phyloP scores from a whole-genome alignment of 73 alveolate genomes.

The Stentor coeruleus region DNA sequence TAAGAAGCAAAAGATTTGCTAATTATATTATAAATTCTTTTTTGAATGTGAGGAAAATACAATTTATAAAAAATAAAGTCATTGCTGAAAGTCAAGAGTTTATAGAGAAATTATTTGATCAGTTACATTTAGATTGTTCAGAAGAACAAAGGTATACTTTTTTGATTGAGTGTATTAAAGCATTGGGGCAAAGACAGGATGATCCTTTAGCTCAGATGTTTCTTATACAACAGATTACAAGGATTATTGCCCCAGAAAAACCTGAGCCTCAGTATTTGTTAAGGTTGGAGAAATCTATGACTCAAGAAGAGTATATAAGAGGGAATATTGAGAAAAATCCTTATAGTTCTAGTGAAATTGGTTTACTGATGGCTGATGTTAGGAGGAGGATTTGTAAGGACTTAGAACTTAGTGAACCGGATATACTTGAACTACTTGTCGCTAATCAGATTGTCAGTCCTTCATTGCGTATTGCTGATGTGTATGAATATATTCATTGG shows the following conservation, averaged over 20 bases:
- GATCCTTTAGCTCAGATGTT: slow-evolving; percentile 35
- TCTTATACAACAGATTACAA: slow-evolving; percentile 39
- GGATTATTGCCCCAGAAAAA: slow-evolving; percentile 38
- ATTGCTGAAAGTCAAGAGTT: slow-evolving; percentile 33
- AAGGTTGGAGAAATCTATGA: slow-evolving; percentile 33
- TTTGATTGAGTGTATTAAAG: slow-evolving; percentile 40
- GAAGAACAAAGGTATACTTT: slow-evolving; percentile 39
- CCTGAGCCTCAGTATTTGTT: slow-evolving; percentile 46
- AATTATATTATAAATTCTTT: slow-evolving; percentile 32
- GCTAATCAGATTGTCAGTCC: slow-evolving; percentile 38
- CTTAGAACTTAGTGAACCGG: slow-evolving; percentile 44
- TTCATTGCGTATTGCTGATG: slow-evolving; percentile 32
- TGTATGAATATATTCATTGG: slow-evolving; percentile 48
- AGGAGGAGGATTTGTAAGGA: slow-evolving; percentile 50
- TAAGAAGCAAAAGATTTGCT: background rate
- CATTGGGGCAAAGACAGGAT: slow-evolving; percentile 21
- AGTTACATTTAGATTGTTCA: slow-evolving; percentile 35
- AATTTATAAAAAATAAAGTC: slow-evolving; percentile 36
- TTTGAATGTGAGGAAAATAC: slow-evolving; percentile 42
- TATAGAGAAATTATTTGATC: slow-evolving; percentile 41
- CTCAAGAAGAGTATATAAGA: slow-evolving; percentile 49
- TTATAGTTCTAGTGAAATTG: slow-evolving; percentile 32
- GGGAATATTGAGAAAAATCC: slow-evolving; percentile 56
- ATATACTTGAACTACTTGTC: slow-evolving; percentile 41
- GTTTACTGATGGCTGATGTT: slow-evolving; percentile 41